phyloP scores from a whole-genome alignment of 2,329 filamentous ascomycete genomes.

The Aspergillus brasiliensis region DNA sequence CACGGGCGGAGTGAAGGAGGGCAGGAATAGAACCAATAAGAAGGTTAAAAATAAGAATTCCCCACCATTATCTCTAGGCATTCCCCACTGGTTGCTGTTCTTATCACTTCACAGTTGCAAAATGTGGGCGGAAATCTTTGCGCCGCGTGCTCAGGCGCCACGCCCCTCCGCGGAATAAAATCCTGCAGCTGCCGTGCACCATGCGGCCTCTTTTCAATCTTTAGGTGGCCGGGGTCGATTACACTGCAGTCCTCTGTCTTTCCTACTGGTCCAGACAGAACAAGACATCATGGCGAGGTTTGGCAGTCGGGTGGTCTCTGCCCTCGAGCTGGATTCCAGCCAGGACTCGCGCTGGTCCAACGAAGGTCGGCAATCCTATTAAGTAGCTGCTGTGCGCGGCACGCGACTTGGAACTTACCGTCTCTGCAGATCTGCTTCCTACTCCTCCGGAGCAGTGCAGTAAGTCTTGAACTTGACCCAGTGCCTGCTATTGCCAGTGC shows the following conservation, averaged over 20 bases:
- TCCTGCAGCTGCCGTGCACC: slow-evolving; percentile 1
- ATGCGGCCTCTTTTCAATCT: background rate
- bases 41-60: background rate
- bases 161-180: slow-evolving; percentile 3
- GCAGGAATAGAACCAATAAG: background rate
- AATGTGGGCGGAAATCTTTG: background rate
- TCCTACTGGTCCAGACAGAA: background rate
- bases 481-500: background rate
- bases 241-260: background rate
- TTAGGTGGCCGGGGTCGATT: background rate
- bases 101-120: background rate
- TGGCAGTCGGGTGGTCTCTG: slow-evolving; percentile 1
- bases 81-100: background rate
- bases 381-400: background rate
- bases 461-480: background rate
- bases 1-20: background rate
- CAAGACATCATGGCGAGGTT: background rate
- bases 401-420: background rate
- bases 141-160: background rate
- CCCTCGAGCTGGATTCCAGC: slow-evolving; percentile 8
- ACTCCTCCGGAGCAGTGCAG: slow-evolving; percentile 9
- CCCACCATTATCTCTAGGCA: background rate
- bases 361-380: slow-evolving; percentile 2
- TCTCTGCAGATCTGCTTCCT: slow-evolving; percentile 9
- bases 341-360: slow-evolving; percentile 9